These are phyloP conservation scores for Hysterium pulicare DNA, from an alignment of 2,329 filamentous ascomycete species.

Conservation along the genomic window DNA sequence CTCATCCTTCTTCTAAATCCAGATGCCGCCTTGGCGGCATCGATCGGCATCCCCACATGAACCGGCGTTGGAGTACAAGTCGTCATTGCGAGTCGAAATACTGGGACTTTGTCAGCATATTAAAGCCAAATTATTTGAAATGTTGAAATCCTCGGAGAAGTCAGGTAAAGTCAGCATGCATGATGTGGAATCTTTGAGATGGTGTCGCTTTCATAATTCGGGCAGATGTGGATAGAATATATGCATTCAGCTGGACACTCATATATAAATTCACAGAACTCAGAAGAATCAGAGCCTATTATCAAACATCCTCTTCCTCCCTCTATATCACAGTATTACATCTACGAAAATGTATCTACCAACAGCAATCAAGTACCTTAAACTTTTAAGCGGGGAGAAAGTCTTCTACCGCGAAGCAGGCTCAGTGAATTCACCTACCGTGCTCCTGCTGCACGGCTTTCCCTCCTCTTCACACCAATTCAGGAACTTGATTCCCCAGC, in stretches of 20 bases:
- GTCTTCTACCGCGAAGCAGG: slow-evolving; percentile 42
- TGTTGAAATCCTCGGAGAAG: no score
- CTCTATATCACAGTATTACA: background rate
- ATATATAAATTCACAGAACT: background rate
- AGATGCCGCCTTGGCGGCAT: no score
- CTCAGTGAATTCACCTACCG: slow-evolving; percentile 28
- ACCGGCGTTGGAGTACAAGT: no score
- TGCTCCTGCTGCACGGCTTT: slow-evolving; percentile 49
- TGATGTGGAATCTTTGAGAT: no score
- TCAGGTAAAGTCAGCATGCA: no score
- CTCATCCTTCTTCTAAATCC: no score
- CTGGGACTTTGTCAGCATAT: no score
- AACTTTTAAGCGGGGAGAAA: slow-evolving; percentile 18
- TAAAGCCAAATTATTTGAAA: no score
- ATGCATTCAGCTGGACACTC: background rate
- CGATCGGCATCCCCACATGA: no score
- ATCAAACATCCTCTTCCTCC: background rate
- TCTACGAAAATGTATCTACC: background rate
- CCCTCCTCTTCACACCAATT: slow-evolving; percentile 47
- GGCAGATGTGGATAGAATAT: background rate
- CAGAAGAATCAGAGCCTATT: no score
- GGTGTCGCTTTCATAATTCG: no score
- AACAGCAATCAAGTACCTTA: slow-evolving; percentile 1
- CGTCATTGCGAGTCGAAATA: no score
- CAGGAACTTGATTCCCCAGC: slow-evolving; percentile 45